Evolutionary conservation across 2,329 filamentous ascomycete genomes (phyloP).

Genomic region (Pyrenochaeta sp.): DNA sequence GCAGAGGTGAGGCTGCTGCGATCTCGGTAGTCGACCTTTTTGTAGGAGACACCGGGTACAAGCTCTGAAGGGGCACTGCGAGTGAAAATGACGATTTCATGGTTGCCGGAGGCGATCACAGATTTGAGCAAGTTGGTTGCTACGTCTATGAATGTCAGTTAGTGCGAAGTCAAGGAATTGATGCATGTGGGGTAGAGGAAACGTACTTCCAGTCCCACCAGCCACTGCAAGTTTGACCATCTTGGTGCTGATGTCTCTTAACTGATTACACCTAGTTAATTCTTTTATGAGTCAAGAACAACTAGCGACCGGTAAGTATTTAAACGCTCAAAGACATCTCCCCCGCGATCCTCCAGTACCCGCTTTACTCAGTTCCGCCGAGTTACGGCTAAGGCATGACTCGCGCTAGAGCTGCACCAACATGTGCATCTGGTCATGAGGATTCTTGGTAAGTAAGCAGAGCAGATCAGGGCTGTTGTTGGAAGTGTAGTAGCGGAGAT

Average conservation of each 20-base stretch:
- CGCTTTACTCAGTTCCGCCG: no score
- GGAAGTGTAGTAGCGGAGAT: not conserved
- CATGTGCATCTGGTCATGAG: no score
- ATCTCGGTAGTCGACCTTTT: constrained; percentile 56
- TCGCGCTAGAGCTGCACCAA: no score
- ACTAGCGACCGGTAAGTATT: no score
- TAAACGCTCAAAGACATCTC: no score
- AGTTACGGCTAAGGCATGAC: no score
- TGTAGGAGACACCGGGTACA: constrained; percentile 48
- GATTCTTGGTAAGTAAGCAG: not conserved
- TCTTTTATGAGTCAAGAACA: no score
- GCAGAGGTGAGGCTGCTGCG: constrained; percentile 45
- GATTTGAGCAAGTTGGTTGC: constrained; percentile 61
- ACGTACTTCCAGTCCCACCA: constrained; percentile 47
- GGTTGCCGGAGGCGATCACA: constrained; percentile 57
- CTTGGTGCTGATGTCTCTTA: not conserved
- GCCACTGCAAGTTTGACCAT: constrained; percentile 48
- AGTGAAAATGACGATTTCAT: constrained; percentile 61
- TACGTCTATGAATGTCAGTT: constrained; percentile 52
- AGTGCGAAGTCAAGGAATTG: not conserved
- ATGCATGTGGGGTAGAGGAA: constrained; percentile 1
- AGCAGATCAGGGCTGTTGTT: not conserved
- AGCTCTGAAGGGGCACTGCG: constrained; percentile 43
- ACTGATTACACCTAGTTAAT: no score
- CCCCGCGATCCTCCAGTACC: no score